Base-by-base conservation (phyloP, 306 rosid genomes). In the Betula pendula region DNA sequence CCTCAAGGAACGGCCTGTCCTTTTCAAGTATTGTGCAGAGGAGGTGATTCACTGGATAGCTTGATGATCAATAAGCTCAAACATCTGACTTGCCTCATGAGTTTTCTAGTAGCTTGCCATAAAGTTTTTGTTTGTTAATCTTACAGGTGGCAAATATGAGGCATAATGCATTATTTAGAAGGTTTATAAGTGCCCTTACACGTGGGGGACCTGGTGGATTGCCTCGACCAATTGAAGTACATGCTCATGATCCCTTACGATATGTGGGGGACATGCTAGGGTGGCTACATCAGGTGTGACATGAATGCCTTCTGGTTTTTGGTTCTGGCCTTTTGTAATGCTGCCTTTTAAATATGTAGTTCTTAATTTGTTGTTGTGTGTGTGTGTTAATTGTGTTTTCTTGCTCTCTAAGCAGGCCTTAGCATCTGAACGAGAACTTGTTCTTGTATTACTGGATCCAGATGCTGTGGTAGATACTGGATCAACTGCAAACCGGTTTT, bases 141-240 rank as follows among this genome's bases (percentile, higher is more conserved):
- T 73, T 82, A 76, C 75, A 94, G 98, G 97, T 94, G n/a, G 98
- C 97, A 43, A 92, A 90, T 80, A 92, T 92, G 97, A 92, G 99
- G 86, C 99, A 92, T 72, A 95, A 95, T 81, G 97, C 96, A 68
- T 87, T 95, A 27, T 95, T 95, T 85, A 84, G 99, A 82, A 88
- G 99, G 84, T 95, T 95, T 83, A 95, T 95, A 78, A 90, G 94
- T 84, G 97, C 99, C 71, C 99, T 95, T 67, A 92, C 99, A 8
- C 97, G 97, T 16, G 99, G 97, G 70, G 99, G 97, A 74, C 99
- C 99, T 31, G 97, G 97, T 81, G 97, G 97, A 70, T 71, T 95
- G 90, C 97, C 99, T 68, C 96, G 99, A 35, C 99, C 99, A n/a
- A 95, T 95, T 83, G 99, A 95, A 88, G 97, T 95, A 72, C 99